phyloP scores from a whole-genome alignment of 257 asterid species.

The Handroanthus guayacan region DNA sequence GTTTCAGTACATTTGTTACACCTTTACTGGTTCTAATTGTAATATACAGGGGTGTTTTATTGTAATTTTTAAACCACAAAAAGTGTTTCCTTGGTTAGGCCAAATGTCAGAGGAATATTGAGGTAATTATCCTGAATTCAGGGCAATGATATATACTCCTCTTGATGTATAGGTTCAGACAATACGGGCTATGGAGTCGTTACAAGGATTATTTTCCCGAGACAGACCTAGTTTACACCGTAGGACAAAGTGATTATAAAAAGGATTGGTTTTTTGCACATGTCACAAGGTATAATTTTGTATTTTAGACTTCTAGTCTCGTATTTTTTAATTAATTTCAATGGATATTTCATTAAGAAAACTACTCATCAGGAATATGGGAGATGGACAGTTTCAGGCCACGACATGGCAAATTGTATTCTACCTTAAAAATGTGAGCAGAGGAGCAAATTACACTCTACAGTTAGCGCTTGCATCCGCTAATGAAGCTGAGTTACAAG shows the following conservation, averaged over 20 bases:
- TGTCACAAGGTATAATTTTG: constrained; percentile 48
- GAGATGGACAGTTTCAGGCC: neutral
- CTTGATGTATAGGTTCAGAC: constrained; percentile 52
- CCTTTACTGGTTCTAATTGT: no score
- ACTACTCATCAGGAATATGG: constrained; percentile 25
- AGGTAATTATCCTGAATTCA: no score
- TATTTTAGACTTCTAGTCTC: neutral
- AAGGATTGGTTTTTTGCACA: constrained; percentile 77
- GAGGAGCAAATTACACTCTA: constrained; percentile 39
- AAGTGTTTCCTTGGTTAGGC: no score
- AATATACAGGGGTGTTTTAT: no score
- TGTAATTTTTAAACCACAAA: no score
- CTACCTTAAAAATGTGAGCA: constrained; percentile 1
- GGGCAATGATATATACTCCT: neutral
- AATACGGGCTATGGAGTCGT: constrained; percentile 68
- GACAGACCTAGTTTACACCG: constrained; percentile 47
- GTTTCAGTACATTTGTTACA: no score
- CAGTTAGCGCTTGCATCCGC: constrained; percentile 51
- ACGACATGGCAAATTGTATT: constrained; percentile 48
- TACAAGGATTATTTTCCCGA: constrained; percentile 53
- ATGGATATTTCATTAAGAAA: neutral
- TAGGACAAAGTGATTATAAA: constrained; percentile 53
- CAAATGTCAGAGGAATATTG: no score
- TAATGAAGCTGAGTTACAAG: constrained; percentile 41
- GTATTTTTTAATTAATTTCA: neutral